phyloP scores from a whole-genome alignment of 345 rosid species.

The Erodium maritimum region DNA sequence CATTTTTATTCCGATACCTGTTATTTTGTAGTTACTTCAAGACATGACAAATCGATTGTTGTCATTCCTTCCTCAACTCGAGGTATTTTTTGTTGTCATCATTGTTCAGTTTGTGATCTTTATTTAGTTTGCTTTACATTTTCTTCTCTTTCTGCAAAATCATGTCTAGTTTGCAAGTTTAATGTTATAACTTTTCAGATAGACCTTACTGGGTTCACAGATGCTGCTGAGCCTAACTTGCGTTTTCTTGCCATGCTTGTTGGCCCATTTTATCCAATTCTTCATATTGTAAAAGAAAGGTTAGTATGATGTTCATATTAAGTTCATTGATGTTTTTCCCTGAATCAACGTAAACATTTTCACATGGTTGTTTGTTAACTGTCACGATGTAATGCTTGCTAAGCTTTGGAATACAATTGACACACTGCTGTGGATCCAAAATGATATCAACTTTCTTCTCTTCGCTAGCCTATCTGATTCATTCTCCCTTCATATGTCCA shows the following conservation, averaged over 20 bases:
- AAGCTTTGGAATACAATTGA: no score
- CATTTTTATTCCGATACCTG: slow-evolving; percentile 27
- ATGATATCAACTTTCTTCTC: no score
- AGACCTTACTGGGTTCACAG: slow-evolving; percentile 46
- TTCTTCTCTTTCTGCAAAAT: not conserved
- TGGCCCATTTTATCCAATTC: slow-evolving; percentile 69
- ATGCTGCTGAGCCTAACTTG: slow-evolving; percentile 44
- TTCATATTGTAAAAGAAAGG: slow-evolving; percentile 58
- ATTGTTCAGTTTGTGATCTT: slow-evolving; percentile 1
- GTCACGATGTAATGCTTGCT: no score
- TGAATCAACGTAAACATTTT: not conserved
- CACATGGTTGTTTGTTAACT: no score
- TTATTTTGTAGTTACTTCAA: slow-evolving; percentile 65
- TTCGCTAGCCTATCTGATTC: no score
- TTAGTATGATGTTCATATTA: slow-evolving; percentile 16
- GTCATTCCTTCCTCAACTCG: slow-evolving; percentile 74
- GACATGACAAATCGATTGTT: slow-evolving; percentile 57
- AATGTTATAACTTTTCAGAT: slow-evolving; percentile 28
- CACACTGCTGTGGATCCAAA: no score
- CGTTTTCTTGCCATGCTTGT: slow-evolving; percentile 67
- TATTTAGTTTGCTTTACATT: not conserved
- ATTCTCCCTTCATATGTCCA: no score
- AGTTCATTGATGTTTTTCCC: not conserved
- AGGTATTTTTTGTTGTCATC: slow-evolving; percentile 32
- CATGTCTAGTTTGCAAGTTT: slow-evolving; percentile 2